Evolutionary conservation across 176 grass and related monocot genomes (phyloP).

Genomic region (Ensete ventricosum): DNA sequence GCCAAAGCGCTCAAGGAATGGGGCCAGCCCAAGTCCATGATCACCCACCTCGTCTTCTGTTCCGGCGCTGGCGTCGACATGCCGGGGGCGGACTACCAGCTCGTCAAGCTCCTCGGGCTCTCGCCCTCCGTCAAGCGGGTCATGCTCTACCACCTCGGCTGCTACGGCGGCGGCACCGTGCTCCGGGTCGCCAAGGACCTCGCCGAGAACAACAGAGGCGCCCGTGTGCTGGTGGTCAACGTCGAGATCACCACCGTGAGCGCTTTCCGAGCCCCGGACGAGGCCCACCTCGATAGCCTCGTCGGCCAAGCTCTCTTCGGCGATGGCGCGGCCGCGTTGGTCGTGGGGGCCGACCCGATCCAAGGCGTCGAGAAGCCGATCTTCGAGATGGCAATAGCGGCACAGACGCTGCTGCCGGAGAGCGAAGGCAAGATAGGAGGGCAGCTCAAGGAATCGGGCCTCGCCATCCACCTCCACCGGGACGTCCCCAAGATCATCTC

Average conservation of each 20-base stretch:
- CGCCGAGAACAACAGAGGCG: too few relatives aligned
- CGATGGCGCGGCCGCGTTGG: constrained; percentile 15
- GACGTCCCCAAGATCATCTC: constrained; percentile 35
- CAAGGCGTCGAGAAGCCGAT: constrained; percentile 27
- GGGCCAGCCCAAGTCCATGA: constrained; percentile 34
- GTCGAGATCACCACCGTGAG: too few relatives aligned
- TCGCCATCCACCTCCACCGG: constrained; percentile 68
- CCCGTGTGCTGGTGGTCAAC: too few relatives aligned
- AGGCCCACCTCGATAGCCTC: constrained; percentile 1
- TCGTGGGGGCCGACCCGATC: constrained; percentile 42
- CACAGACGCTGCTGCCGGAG: constrained; percentile 49
- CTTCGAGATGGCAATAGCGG: constrained; percentile 50
- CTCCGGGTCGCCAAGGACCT: constrained; percentile 32
- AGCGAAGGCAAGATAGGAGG: constrained; percentile 69
- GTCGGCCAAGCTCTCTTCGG: too few relatives aligned
- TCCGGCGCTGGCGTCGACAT: constrained; percentile 65
- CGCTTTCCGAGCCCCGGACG: not conserved
- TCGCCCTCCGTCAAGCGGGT: constrained; percentile 58
- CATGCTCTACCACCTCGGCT: constrained; percentile 71
- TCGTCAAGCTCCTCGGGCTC: constrained; percentile 29
- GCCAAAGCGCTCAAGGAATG: constrained; percentile 30
- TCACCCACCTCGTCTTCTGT: constrained; percentile 77
- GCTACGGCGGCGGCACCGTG: constrained; percentile 63
- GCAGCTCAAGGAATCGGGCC: constrained; percentile 60
- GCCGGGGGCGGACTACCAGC: constrained; percentile 37